phyloP scores from a whole-genome alignment of 352 stramenopile species.

The Pilasporangium apinafurcum region DNA sequence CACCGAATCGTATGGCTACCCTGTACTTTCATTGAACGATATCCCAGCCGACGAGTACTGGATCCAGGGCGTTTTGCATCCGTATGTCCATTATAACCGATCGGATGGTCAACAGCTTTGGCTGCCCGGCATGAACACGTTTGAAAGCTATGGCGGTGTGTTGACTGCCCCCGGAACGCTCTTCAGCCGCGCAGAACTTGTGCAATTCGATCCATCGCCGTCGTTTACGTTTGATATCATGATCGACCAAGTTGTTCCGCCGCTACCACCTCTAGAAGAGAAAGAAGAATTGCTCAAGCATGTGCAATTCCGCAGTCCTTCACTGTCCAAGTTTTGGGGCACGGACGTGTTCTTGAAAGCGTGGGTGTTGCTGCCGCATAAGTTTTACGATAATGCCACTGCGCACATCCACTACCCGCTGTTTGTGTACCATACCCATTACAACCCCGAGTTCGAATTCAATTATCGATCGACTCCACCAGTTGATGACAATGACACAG shows the following conservation, averaged over 20 bases:
- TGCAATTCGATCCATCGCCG: conserved; percentile 19
- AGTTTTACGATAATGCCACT: conserved; percentile 44
- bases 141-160: conserved; percentile 27
- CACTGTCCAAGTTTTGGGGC: conserved; percentile 62
- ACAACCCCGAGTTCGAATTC: conserved; percentile 58
- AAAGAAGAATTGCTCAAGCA: conserved; percentile 55
- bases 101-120: conserved; percentile 39
- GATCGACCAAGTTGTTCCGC: conserved; percentile 36
- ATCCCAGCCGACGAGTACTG: conserved; percentile 51
- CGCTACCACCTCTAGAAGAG: conserved; percentile 27
- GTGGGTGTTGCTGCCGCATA: conserved; percentile 62
- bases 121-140: conserved; percentile 35
- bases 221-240: conserved; percentile 31
- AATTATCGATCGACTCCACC: conserved; percentile 28
- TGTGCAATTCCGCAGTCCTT: conserved; percentile 53
- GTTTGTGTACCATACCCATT: conserved; percentile 76
- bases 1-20: conserved; percentile 35
- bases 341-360: conserved; percentile 63
- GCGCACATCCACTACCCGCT: conserved; percentile 58
- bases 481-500: conserved; percentile 1
- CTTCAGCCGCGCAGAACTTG: conserved; percentile 43
- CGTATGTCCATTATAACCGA: conserved; percentile 61
- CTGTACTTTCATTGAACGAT: conserved; percentile 27
- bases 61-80: conserved; percentile 53
- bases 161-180: conserved; percentile 51